These are phyloP conservation scores for Datisca glomerata DNA, from an alignment of 306 rosid species.

Conservation along the genomic window DNA sequence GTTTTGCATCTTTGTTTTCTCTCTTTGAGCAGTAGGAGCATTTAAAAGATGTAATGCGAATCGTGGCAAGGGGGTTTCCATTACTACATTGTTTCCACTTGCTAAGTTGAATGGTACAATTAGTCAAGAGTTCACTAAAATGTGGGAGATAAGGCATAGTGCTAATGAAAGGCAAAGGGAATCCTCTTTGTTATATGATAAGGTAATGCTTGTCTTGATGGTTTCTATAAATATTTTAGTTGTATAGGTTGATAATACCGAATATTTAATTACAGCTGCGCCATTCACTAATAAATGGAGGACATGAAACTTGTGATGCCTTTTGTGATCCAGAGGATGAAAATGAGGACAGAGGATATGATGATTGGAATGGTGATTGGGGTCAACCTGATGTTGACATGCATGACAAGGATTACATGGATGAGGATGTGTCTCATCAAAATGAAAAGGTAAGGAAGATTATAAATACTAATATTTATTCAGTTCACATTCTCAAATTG, in stretches of 20 bases:
- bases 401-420: conserved; percentile 35
- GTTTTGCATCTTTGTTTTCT: conserved; percentile 14
- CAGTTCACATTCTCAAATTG: background rate
- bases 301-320: conserved; percentile 25
- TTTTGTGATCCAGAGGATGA: conserved; percentile 28
- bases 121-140: conserved; percentile 52
- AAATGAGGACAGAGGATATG: conserved; percentile 38
- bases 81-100: conserved; percentile 54
- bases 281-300: conserved; percentile 49
- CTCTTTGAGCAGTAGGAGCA: conserved; percentile 34
- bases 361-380: conserved; percentile 23
- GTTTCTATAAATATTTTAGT: background rate
- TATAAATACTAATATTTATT: background rate
- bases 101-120: conserved; percentile 73
- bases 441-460: conserved; percentile 41
- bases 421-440: conserved; percentile 34
- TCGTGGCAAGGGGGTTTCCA: conserved; percentile 20
- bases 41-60: conserved; percentile 22
- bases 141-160: conserved; percentile 43
- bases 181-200: conserved; percentile 46
- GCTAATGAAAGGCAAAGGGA: conserved; percentile 32
- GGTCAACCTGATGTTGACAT: conserved; percentile 33
- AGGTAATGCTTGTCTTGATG: conserved; percentile 25
- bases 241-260: conserved; percentile 5
- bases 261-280: conserved; percentile 49